Conservation (phyloP, 495 filamentous ascomycete species). For the Haplographium delicatum region DNA sequence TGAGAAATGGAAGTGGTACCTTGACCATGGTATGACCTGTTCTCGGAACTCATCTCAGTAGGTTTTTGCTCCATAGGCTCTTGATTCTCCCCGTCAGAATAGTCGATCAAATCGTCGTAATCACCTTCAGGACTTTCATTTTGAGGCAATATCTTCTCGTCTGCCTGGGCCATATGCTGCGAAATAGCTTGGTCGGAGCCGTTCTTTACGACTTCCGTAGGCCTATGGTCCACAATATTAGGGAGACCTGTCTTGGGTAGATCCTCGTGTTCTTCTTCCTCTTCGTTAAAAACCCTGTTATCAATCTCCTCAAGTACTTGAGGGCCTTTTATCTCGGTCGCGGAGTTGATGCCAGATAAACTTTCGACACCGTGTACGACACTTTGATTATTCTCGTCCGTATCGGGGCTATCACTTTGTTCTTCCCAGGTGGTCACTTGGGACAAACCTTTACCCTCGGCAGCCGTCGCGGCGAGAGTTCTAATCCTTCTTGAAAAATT, state of each 20-base stretch:
- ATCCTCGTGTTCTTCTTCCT: neutral
- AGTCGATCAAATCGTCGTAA: constrained; percentile 29
- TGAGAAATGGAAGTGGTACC: constrained; percentile 16
- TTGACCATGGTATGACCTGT: constrained; percentile 16
- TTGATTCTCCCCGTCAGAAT: constrained; percentile 39
- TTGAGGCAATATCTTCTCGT: neutral
- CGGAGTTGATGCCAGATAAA: neutral
- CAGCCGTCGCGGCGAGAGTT: constrained; percentile 38
- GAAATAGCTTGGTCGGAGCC: neutral
- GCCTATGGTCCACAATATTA: neutral
- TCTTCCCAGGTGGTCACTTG: constrained; percentile 34
- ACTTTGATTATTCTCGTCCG: neutral
- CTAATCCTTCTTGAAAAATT: constrained; percentile 45
- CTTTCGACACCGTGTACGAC: constrained; percentile 1
- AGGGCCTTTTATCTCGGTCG: neutral
- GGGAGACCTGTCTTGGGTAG: neutral
- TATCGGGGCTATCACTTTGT: constrained; percentile 23
- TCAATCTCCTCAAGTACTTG: neutral
- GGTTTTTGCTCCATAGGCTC: constrained; percentile 29
- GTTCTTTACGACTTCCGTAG: neutral
- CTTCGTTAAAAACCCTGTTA: neutral
- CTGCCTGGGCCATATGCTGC: neutral
- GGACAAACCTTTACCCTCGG: constrained; percentile 55
- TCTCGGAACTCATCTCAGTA: constrained; percentile 23
- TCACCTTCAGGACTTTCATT: neutral